Base-by-base conservation (phyloP, 495 filamentous ascomycete genomes). In the Rhizodiscina lignyota region DNA sequence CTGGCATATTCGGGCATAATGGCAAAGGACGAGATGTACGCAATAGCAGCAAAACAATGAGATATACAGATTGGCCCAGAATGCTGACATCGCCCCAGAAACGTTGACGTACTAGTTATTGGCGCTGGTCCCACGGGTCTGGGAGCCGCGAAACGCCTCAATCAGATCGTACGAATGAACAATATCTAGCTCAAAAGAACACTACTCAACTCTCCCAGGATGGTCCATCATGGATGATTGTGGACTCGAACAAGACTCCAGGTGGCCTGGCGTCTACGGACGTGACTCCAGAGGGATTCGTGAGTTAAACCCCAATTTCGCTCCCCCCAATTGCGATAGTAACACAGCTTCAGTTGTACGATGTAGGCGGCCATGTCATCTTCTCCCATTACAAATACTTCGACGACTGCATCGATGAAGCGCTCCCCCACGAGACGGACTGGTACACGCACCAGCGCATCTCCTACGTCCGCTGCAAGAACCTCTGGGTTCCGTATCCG, bases 341-440 rank as follows among this genome's bases (percentile, higher is more conserved):
- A 32, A 5, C 15, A 35, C 33, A 35, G 12, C 8, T 35, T 20
- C 48, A 96, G 87, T 77, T 97, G 47, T 97, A 94, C 68, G 89
- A 97, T 67, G 89, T 97, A 49, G 89, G 89, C 55, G 89, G 89
- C 48, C 89, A 97, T 62, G 89, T 97, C 63, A 96, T 97, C 60
- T 97, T 97, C 72, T 97, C 89, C 41, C 89, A 97, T 71, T 97
- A 96, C 75, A 94, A 93, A 63, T 97, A 97, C 75, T 97, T 97
- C 58, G 89, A 97, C 62, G 91, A 97, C 64, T 92, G 83, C 66
- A 80, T 97, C 55, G 66, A 94, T 52, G 86, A 97, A 65, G 89
- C 89, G 37, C 73, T 97, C 30, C 91, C 89, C 44, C 82, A 84
- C 58, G 70, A 79, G 34, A 74, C 81, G 34, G 91, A 97, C 66